Base-by-base conservation (phyloP, 768 basidiomycete genomes). In the Cantharellus cinnabarinus region DNA sequence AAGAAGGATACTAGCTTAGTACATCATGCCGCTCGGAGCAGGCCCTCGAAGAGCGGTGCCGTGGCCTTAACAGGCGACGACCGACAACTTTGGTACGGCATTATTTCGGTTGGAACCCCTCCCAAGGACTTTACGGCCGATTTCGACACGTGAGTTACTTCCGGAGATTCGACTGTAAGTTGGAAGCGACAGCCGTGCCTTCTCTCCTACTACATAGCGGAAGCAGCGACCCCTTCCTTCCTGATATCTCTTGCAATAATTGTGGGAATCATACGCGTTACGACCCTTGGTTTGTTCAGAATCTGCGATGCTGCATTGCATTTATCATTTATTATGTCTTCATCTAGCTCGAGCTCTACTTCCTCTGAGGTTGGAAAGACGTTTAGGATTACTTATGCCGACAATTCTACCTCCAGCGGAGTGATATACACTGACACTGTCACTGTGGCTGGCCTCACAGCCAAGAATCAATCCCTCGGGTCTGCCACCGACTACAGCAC, bases 361-460 rank as follows among this genome's bases (percentile, higher is more conserved):
- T 69, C 77, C 1, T 53, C 58, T 4, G 65, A 70, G 57, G 59
- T 66, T 41, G 59, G 66, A 7, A 65, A 69, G 14, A 62, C 62
- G 4, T 73, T 74, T 67, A 64, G 66, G 44, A 68, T 75, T 60
- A 53, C 61, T 35, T 75, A 75, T 62, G 74, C 73, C 42, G 74
- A 75, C 62, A 73, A 73, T 2, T 71, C 69, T 3, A 64, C 68
- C 3, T 70, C 69, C 41, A 66, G 66, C 0, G 74, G 74, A 4
- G 61, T 65, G 7, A 66, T 73, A n/a, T 80, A 74, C 65, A 66
- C 62, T 15, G 79, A 81, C 62, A 72, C 66, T 0, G 77, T 80
- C 3, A 66, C 67, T 40, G 64, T 79, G 20, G 75, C 67, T 3
- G 73, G 74, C 2, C 53, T 80, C 10, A 71, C 71, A 65, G 76